Percentiles rank a stretch among this genome's conserved stretches.
Evolutionary conservation across 1,139 yeast genomes (phyloP).

Genomic region (Pichia sp.): DNA sequence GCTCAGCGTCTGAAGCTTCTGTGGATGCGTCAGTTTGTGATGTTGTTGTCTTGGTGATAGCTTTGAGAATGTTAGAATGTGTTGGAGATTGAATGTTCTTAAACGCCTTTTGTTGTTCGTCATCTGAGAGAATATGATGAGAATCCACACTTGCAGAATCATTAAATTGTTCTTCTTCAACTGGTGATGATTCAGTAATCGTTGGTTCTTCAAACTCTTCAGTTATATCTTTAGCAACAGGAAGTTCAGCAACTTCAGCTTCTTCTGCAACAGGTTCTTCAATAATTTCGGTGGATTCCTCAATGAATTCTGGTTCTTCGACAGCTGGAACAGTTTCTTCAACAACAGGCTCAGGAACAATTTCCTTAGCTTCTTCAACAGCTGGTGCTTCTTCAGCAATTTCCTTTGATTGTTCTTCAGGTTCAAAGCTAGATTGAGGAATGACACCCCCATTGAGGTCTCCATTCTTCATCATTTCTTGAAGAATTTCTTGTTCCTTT

Average conservation of each 20-base stretch:
- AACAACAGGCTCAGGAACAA: too few species aligned
- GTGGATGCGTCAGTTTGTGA: neutral
- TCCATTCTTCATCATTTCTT: slow-evolving; percentile 21
- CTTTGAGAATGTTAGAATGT: neutral
- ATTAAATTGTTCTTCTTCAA: neutral
- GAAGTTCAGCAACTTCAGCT: too few species aligned
- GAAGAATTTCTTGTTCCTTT: slow-evolving; percentile 29
- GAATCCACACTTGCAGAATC: neutral
- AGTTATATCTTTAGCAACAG: too few species aligned
- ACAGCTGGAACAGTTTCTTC: too few species aligned
- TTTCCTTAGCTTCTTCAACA: too few species aligned
- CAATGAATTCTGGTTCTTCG: too few species aligned
- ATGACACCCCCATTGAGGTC: slow-evolving; percentile 5
- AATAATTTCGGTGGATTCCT: too few species aligned
- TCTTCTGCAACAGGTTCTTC: too few species aligned
- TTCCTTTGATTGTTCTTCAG: neutral
- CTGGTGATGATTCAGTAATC: too few species aligned
- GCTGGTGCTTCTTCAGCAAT: neutral
- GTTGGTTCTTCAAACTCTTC: too few species aligned
- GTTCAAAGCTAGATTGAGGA: neutral
- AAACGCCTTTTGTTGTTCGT: neutral
- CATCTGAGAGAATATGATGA: neutral
- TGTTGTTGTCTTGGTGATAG: neutral
- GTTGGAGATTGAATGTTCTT: neutral
- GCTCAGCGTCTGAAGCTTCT: slow-evolving; percentile 4